Base-by-base conservation (phyloP, 1,284 basidiomycete species). In the Naganishia albida region DNA sequence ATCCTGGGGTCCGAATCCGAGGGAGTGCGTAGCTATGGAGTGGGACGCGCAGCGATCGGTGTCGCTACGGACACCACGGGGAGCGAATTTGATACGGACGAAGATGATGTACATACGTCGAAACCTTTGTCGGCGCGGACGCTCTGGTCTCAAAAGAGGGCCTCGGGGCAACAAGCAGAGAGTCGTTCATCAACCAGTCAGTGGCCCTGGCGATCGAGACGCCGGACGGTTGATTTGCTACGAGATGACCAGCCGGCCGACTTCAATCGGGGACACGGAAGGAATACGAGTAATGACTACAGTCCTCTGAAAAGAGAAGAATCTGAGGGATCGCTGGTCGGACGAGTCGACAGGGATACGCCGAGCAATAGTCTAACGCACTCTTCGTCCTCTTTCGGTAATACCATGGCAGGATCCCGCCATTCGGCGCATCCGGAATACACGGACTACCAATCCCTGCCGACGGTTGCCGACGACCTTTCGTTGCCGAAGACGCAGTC, bases 31-130 rank as follows among this genome's bases (percentile, higher is more conserved):
- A 38, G 57, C 10, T 13, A 46, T 34, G 38, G 42, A 28, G 26
- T 20, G 16, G 46, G 34, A n/a, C 23, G 13, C 10, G 38, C 12
- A 6, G 10, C 15, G 15, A 10, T 18, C 7, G 23, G 20, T 1
- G 46, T n/a, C 20, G 25, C 23, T 2, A 60, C 46, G 26, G 44
- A 50, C 26, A 49, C 46, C 18, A 49, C 57, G 7, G 46, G 57
- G 6, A 60, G 57, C 15, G 57, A 60, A 40, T n/a, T 60, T 23
- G 57, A 60, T n/a, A 60, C 57, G 18, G 57, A 60, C 7, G 57
- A 60, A 7, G 56, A 59, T 18, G 56, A 59, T 7, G 25, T 34
- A 13, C 34, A 50, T 38, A 26, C 57, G 18, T 23, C 38, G 26
- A 39, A 30, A 26, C 38, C 46, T 16, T 40, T 60, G 2, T 60